These are phyloP conservation scores for Cladosporium sp. DNA, from an alignment of 2,329 filamentous ascomycete species.

Conservation along the genomic window DNA sequence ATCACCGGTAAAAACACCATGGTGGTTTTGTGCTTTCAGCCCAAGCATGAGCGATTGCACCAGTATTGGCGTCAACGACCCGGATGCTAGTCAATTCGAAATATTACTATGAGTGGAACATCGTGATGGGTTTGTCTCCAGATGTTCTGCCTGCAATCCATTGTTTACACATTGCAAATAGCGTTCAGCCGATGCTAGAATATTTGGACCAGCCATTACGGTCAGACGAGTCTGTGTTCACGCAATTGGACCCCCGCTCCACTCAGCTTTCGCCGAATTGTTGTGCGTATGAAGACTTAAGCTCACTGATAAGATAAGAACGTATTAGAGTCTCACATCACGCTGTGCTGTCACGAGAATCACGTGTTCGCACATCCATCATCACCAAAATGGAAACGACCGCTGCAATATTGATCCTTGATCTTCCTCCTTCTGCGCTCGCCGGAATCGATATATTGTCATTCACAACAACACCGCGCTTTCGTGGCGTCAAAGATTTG, in stretches of 20 bases:
- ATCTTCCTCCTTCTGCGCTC: slow-evolving; percentile 42
- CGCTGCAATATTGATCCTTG: slow-evolving; percentile 38
- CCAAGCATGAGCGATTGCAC: too few relatives aligned
- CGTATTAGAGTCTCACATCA: neutral
- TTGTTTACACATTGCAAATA: too few relatives aligned
- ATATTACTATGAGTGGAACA: too few relatives aligned
- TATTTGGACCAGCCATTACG: neutral
- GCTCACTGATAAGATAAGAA: too few relatives aligned
- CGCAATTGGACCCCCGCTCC: neutral
- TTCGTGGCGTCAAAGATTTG: slow-evolving; percentile 58
- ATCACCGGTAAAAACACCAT: neutral
- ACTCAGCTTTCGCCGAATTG: slow-evolving; percentile 9
- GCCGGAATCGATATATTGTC: slow-evolving; percentile 56
- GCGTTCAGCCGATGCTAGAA: too few relatives aligned
- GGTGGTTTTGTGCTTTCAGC: neutral
- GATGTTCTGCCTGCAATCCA: too few relatives aligned
- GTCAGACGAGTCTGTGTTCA: neutral
- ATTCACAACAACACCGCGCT: slow-evolving; percentile 59
- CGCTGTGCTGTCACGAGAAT: neutral
- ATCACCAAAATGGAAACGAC: slow-evolving; percentile 13
- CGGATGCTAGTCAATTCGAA: too few relatives aligned
- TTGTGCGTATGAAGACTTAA: neutral
- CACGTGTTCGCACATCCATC: neutral
- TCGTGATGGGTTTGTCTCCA: too few relatives aligned
- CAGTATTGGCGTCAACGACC: too few relatives aligned